Base-by-base conservation (phyloP, 257 asterid species). In the Solanum ossicruentum region DNA sequence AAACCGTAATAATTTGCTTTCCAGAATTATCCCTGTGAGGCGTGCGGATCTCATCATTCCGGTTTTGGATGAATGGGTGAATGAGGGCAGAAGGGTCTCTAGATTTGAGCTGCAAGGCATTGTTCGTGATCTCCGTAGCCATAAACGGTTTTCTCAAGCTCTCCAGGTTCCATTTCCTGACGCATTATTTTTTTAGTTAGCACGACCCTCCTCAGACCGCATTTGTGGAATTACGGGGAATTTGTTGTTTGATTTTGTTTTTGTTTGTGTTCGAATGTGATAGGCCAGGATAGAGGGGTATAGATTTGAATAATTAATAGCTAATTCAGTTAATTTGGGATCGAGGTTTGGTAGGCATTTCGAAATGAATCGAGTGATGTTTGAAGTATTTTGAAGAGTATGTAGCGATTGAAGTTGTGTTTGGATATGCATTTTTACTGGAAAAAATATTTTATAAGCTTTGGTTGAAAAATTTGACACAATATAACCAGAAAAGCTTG, bases 51-150 rank as follows among this genome's bases (percentile, higher is more conserved):
- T 85, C 49, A 86, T 92, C 9, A 86, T 90, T 39, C 91, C 86
- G 81, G 91, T 89, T 83, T 86, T 92, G 83, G 92, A 93, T 82
- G 89, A 91, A 58, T 93, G 97, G 97, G 89, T 92, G 67, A 87
- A 86, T 52, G 97, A 92, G 85, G 95, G 97, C 57, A 85, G 92
- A 83, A 84, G 86, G 58, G 84, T 91, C 39, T 78, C 88, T 47
- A 54, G 85, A 12, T 61, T 89, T 12, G 97, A 93, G 86, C 81
- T 93, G 86, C 91, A 87, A 21, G 86, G 90, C 55, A 88, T 92
- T 71, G 83, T 93, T 86, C 93, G 93, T 20, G 92, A 92, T 78
- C 93, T 92, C 21, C 92, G 97, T 36, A 88, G 88, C 90, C 93
- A 91, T 54, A 82, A 85, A 56, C 97, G 92, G 21, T 93, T 85